phyloP scores from a whole-genome alignment of 768 basidiomycete species.

The Leccinum barrowsii region DNA sequence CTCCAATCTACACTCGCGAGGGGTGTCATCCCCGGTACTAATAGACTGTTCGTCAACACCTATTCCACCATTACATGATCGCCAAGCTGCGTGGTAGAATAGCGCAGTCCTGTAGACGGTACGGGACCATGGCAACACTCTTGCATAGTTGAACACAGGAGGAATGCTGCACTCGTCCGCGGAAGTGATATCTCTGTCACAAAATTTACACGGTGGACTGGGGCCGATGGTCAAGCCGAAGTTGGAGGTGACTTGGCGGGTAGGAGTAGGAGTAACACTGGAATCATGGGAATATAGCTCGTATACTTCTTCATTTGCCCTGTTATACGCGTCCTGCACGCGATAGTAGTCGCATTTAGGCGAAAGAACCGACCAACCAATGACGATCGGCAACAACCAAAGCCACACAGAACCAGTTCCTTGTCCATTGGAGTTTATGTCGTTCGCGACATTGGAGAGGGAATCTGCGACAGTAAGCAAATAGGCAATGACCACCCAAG shows the following conservation, averaged over 20 bases:
- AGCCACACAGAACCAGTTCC: no score
- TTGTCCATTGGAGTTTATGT: no score
- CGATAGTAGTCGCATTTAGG: conserved; percentile 8
- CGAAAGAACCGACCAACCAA: not conserved
- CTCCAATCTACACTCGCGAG: not conserved
- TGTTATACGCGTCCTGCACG: conserved; percentile 15
- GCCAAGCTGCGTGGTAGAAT: no score
- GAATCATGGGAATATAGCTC: not conserved
- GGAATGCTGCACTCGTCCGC: not conserved
- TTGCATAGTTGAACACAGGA: not conserved
- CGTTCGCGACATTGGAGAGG: no score
- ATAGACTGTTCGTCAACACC: not conserved
- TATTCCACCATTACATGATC: no score
- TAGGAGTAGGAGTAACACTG: not conserved
- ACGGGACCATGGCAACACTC: not conserved
- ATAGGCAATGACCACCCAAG: no score
- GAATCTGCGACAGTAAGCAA: no score
- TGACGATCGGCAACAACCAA: no score
- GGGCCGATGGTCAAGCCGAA: not conserved
- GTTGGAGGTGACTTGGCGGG: not conserved
- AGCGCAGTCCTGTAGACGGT: no score
- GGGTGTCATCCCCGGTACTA: not conserved
- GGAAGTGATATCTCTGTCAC: not conserved
- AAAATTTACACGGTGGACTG: not conserved
- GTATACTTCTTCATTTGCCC: conserved; percentile 1